Base-by-base conservation (phyloP, 345 rosid species). In the Euphorbia pulcherrima region DNA sequence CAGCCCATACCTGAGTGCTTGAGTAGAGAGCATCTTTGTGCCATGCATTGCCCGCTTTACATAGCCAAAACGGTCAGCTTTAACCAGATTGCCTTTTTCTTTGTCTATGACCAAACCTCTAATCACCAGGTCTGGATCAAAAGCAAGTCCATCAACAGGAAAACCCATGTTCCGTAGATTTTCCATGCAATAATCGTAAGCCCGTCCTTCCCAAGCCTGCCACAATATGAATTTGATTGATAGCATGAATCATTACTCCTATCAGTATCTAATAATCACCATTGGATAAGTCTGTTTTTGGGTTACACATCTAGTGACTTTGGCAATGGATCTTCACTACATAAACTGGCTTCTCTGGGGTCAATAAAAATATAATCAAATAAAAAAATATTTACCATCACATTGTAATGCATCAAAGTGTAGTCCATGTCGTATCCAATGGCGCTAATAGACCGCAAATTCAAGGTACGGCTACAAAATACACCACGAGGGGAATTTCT, bases 361-460 rank as follows among this genome's bases (percentile, higher is more conserved):
- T 44, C 50, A 44, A 44, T 2, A 28, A 4, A 27, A 6, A 17
- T 1, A 57, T 6, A 57, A 16, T 0, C 16, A 60, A 28, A 58
- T 8, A 28, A 44, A 47, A 68, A 70, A 27, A 39, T 58, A 62
- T 63, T 69, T 70, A 90, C 98, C 96, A 52, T 82, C 78, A 93
- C 97, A 78, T 90, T 93, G 79, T 90, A 93, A 65, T 93, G 98
- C 65, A 93, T 83, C 87, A 93, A 78, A 72, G 98, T 93, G 77
- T 93, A 93, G 82, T 93, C 98, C 98, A 93, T 93, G 83, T 93
- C 98, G 70, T 93, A 93, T 72, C 98, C 98, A 76, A 93, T 93
- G 26, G 86, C 96, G 83, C 96, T 90, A 63, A 93, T 90, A 57
- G 98, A 93, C 63, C 97, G 88, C 26, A 93, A 88, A 80, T 93